Evolutionary conservation across 1,284 basidiomycete species (phyloP), one percentile per base, ranked within the genome.

Genomic region (Ceratobasidium sp.): DNA sequence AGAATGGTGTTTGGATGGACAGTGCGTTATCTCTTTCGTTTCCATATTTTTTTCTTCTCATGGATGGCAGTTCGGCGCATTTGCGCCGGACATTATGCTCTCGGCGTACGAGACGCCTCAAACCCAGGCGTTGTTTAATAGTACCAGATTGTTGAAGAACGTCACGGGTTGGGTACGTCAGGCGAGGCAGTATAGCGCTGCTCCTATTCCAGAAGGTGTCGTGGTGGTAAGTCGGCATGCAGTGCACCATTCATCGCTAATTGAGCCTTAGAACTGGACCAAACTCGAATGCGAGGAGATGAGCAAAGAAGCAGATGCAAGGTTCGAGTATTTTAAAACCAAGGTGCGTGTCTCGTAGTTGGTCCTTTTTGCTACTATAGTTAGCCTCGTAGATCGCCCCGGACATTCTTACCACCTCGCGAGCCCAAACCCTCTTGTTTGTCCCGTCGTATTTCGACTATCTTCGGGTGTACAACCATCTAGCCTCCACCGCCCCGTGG

Each of bases 391-490:
- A 96, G 94, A 87, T 96, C 16, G 87, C 99, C 2, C 95, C 96
- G 2, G 83, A 88, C 8, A 85, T 98, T 16, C 86, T 96, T 66
- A 96, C 96, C 84, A 97, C 96, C 0, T 98, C 3, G 93, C 95
- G 83, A 94, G 96, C 80, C 88, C 91, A 54, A 95, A 96, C 83
- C 96, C 89, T 93, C 77, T 89, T 99, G 81, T 94, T 99, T 82
- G 88, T 99, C 12, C 96, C 98, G 0, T 96, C 95, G 0, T 99
- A 97, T 79, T 98, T 98, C 83, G 98, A 99, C 86, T 99, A 98
- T 85, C 94, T 99, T 71, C 90, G 96, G 14, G 87, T 99, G 3
- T 93, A 95, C 77, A 95, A 96, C 80, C 88, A 95, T 83, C 92
- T 99, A 84, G 89, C 92, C 71, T 94, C 93, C 83, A 85, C 88